Conservation (phyloP, 31 red algal genomes). For the Endocladia muricata region DNA sequence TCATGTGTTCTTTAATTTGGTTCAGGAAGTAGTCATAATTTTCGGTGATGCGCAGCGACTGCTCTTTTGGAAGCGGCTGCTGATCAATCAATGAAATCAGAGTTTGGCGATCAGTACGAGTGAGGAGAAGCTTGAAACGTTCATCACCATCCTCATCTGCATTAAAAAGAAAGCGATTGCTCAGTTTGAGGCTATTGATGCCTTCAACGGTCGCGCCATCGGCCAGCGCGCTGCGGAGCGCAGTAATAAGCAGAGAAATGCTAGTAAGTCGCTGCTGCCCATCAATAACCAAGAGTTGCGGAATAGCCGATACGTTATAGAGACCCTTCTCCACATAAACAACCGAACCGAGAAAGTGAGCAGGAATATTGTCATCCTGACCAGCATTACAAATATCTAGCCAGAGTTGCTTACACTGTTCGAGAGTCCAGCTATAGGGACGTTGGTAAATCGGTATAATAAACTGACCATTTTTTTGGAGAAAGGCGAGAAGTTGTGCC, state of each 20-base stretch:
- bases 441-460: too few species aligned
- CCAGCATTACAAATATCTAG: too few species aligned
- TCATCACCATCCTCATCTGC: not conserved
- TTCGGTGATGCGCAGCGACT: not conserved
- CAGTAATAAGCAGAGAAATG: not conserved
- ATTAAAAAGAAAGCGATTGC: constrained; percentile 1
- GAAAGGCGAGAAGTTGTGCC: too few species aligned
- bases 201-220: not conserved
- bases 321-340: not conserved
- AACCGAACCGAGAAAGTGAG: not conserved
- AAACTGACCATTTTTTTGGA: too few species aligned
- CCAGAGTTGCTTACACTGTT: too few species aligned
- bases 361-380: too few species aligned
- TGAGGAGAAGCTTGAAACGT: not conserved
- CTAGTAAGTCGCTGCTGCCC: not conserved
- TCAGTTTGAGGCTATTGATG: not conserved
- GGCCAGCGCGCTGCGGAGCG: not conserved
- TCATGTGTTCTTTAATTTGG: too few species aligned
- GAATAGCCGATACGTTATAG: not conserved
- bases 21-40: too few species aligned
- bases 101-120: not conserved
- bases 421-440: too few species aligned
- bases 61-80: not conserved
- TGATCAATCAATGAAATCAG: not conserved
- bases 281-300: not conserved